Evolutionary conservation across 1,284 basidiomycete species (phyloP).

Genomic region (Volvariella volvacea): DNA sequence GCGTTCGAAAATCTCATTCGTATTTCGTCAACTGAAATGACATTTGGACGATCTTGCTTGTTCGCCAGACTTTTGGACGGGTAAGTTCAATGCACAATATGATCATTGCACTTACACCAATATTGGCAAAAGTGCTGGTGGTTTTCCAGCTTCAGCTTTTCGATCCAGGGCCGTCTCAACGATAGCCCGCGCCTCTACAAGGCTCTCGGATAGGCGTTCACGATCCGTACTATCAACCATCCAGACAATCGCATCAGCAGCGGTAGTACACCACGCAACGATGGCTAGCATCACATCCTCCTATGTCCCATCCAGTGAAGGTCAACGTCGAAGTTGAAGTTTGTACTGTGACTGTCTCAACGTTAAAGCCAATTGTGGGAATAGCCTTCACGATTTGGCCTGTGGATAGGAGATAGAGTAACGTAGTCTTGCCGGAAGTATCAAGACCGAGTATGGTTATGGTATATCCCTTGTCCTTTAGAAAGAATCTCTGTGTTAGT

Average conservation of each 20-base stretch:
- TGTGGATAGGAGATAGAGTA: constrained; percentile 30
- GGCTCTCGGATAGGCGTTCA: constrained; percentile 4
- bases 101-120: constrained; percentile 10
- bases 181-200: background rate
- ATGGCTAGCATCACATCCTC: constrained; percentile 19
- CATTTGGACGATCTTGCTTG: constrained; percentile 26
- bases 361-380: constrained; percentile 31
- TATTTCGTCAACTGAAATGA: constrained; percentile 22
- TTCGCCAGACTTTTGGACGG: constrained; percentile 24
- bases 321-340: constrained; percentile 9
- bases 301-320: constrained; percentile 26
- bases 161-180: background rate
- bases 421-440: constrained; percentile 30
- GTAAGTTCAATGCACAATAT: background rate
- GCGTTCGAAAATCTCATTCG: constrained; percentile 19
- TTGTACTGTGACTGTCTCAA: constrained; percentile 24
- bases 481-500: constrained; percentile 22
- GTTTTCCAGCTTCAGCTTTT: background rate
- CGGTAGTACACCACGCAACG: constrained; percentile 8
- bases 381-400: constrained; percentile 27
- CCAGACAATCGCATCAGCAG: constrained; percentile 10
- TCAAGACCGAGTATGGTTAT: constrained; percentile 26
- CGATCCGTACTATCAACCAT: constrained; percentile 8
- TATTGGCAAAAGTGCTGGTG: constrained; percentile 8
- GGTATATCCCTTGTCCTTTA: constrained; percentile 9